Percentiles rank a stretch among this genome's conserved stretches.
Conservation (phyloP, 257 asterid genomes). For the Solanum tarapatanum region DNA sequence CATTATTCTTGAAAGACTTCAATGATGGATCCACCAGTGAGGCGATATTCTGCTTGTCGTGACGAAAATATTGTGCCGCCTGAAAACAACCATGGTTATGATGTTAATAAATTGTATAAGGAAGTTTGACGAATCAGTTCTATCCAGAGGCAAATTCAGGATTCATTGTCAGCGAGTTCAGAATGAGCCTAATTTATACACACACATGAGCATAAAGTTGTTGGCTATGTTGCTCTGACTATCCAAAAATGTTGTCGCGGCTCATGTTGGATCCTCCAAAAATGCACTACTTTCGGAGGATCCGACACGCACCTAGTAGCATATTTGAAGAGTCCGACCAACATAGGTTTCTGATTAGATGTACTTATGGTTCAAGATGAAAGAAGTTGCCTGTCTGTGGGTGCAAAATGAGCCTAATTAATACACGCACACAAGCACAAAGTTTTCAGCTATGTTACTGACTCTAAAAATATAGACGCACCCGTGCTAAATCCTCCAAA, state of each 20-base stretch:
- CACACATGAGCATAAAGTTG: not conserved
- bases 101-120: not conserved
- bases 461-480: not conserved
- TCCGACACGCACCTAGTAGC: not conserved
- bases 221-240: not conserved
- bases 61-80: slow-evolving; percentile 41
- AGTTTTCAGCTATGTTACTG: not conserved
- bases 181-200: not conserved
- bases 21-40: slow-evolving; percentile 52
- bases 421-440: not conserved
- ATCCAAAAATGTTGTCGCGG: not conserved
- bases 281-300: not conserved
- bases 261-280: not conserved
- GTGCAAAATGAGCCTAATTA: too few species aligned
- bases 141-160: not conserved
- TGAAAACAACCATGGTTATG: slow-evolving; percentile 5
- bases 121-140: not conserved
- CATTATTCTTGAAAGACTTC: slow-evolving; percentile 50
- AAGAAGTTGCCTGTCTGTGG: too few species aligned
- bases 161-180: not conserved
- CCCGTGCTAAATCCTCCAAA: not conserved
- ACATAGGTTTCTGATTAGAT: not conserved
- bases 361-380: too few species aligned
- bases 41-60: slow-evolving; percentile 29
- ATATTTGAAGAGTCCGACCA: not conserved